A percentile compares a stretch with the other conserved stretches of the same genome.
phyloP scores from a whole-genome alignment of 2,329 filamentous ascomycete genomes.

The Rachicladosporium sp. region DNA sequence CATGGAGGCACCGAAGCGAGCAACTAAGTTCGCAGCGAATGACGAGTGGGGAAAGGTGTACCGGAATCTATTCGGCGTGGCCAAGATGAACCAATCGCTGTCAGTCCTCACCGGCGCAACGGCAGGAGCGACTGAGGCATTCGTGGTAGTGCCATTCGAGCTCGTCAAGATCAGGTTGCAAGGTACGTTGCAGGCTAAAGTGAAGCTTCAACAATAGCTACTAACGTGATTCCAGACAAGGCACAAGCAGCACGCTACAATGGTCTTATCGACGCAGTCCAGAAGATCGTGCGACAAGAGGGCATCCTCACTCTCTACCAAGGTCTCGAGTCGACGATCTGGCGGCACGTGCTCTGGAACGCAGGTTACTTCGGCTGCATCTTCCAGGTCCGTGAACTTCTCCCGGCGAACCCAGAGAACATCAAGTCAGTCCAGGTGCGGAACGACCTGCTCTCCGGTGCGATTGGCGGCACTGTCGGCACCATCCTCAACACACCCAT shows the following conservation, averaged over 20 bases:
- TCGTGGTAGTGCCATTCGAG: conserved; percentile 97
- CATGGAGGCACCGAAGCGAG: conserved; percentile 92
- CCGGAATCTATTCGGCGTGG: conserved; percentile 68
- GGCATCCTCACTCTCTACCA: conserved; percentile 86
- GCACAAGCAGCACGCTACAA: conserved; percentile 80
- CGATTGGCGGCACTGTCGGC: conserved; percentile 77
- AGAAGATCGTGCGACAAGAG: conserved; percentile 73
- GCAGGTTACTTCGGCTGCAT: conserved; percentile 96
- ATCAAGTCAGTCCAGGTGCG: conserved; percentile 69
- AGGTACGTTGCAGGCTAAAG: conserved; percentile 13
- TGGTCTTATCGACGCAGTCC: conserved; percentile 67
- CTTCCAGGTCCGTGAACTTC: conserved; percentile 79
- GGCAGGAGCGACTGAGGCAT: conserved; percentile 87
- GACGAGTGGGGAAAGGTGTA: conserved; percentile 97
- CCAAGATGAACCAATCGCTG: conserved; percentile 82
- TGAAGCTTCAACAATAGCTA: neutral
- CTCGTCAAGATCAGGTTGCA: conserved; percentile 97
- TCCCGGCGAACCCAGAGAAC: conserved; percentile 57
- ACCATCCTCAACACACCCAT: conserved; percentile 90
- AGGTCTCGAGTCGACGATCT: conserved; percentile 89
- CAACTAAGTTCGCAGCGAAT: conserved; percentile 97
- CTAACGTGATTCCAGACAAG: conserved; percentile 45
- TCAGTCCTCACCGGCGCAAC: conserved; percentile 89
- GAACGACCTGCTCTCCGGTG: conserved; percentile 80
- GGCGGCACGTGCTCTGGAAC: conserved; percentile 92